These are phyloP conservation scores for Botrytis sinoallii DNA, from an alignment of 2,329 filamentous ascomycete species.

Conservation along the genomic window DNA sequence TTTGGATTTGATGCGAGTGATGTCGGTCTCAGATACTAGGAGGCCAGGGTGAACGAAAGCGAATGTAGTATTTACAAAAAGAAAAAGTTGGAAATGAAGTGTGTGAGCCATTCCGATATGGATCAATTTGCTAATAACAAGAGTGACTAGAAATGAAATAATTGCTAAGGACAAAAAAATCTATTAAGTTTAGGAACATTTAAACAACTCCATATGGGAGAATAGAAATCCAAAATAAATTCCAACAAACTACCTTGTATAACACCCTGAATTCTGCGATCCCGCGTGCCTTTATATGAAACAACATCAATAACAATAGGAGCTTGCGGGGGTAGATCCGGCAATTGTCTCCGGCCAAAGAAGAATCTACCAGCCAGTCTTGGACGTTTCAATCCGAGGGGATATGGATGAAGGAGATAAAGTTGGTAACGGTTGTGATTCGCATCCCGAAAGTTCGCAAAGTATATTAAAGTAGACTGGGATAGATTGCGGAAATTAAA, in stretches of 20 bases:
- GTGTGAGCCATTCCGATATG: neutral
- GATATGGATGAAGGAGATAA: neutral
- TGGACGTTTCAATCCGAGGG: neutral
- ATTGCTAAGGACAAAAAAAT: neutral
- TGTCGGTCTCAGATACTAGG: neutral
- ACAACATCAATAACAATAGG: neutral
- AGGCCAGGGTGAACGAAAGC: conserved; percentile 1
- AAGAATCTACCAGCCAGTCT: neutral
- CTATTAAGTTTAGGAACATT: neutral
- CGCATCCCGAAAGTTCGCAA: neutral
- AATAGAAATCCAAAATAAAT: neutral
- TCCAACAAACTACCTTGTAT: neutral
- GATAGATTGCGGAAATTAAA: neutral
- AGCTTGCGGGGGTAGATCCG: neutral
- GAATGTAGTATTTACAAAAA: neutral
- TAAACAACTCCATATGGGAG: neutral
- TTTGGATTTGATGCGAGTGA: conserved; percentile 7
- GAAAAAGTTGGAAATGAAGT: neutral
- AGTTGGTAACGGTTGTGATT: neutral
- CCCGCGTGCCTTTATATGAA: neutral
- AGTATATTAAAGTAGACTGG: neutral
- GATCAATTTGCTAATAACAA: neutral
- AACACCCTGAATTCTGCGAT: neutral
- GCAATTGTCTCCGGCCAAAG: neutral
- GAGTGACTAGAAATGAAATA: neutral